Conservation (phyloP, 768 basidiomycete species). For the Mycena galopus region DNA sequence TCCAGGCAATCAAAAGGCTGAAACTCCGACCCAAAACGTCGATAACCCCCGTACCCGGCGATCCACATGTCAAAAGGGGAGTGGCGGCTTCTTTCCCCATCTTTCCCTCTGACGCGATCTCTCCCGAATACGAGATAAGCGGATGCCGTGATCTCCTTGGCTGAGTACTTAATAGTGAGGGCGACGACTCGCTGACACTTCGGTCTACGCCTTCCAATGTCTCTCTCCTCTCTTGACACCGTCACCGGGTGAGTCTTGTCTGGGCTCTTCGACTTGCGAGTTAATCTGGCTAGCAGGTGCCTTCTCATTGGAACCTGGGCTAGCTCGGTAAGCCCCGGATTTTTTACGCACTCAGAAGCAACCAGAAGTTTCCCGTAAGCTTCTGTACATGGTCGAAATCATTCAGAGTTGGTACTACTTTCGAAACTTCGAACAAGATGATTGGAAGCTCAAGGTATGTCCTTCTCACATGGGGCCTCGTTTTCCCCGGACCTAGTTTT, state of each 20-base stretch:
- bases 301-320: background rate
- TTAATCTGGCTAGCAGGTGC: background rate
- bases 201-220: background rate
- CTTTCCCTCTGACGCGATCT: too few species aligned
- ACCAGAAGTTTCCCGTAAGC: background rate
- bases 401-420: background rate
- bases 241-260: background rate
- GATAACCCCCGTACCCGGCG: too few species aligned
- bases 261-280: background rate
- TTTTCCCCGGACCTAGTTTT: background rate
- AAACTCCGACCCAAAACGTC: too few species aligned
- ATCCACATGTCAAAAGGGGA: too few species aligned
- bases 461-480: background rate
- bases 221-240: background rate
- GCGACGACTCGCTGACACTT: background rate
- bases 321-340: background rate
- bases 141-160: background rate
- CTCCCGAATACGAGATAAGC: too few species aligned
- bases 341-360: background rate
- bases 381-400: background rate
- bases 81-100: too few species aligned
- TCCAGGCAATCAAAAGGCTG: too few species aligned
- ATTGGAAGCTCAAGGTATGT: background rate
- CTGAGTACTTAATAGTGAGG: background rate
- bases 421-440: background rate